Conservation (phyloP, 495 filamentous ascomycete species). For the Gamarada debralockiae region DNA sequence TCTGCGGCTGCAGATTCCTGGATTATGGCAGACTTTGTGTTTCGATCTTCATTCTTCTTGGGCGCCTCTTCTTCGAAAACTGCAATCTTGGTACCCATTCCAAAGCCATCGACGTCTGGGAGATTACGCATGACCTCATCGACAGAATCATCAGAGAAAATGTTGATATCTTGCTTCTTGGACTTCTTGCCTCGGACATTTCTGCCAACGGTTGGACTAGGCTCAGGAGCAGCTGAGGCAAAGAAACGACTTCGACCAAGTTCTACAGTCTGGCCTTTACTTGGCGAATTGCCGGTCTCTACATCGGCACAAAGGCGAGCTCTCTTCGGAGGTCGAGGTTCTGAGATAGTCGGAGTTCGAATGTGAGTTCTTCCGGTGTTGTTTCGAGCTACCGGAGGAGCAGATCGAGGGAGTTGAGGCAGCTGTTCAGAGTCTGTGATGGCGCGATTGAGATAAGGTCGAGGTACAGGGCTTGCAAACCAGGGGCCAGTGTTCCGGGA, state of each 20-base stretch:
- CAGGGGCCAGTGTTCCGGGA: slow-evolving; percentile 51
- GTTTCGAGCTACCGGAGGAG: slow-evolving; percentile 27
- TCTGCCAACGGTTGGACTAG: slow-evolving; percentile 50
- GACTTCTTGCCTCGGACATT: slow-evolving; percentile 37
- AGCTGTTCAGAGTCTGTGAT: slow-evolving; percentile 23
- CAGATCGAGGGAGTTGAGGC: slow-evolving; percentile 35
- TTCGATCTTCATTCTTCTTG: background rate
- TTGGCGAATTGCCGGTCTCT: slow-evolving; percentile 25
- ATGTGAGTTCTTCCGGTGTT: slow-evolving; percentile 17
- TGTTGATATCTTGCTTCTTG: slow-evolving; percentile 47
- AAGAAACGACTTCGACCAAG: slow-evolving; percentile 58
- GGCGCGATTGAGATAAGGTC: slow-evolving; percentile 20
- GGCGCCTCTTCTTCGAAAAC: slow-evolving; percentile 9
- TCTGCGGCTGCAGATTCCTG: background rate
- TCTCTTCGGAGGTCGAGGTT: slow-evolving; percentile 53
- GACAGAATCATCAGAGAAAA: slow-evolving; percentile 65
- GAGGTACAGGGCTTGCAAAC: slow-evolving; percentile 41
- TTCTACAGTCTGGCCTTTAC: slow-evolving; percentile 23
- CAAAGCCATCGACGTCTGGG: slow-evolving; percentile 19
- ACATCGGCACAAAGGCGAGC: slow-evolving; percentile 51
- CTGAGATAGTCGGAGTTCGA: slow-evolving; percentile 38
- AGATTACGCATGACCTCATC: slow-evolving; percentile 44
- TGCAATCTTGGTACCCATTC: slow-evolving; percentile 2
- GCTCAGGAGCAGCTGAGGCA: slow-evolving; percentile 32
- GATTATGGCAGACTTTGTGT: background rate